Conservation (phyloP, 352 stramenopile species). For the Pythium phragmiticola region DNA sequence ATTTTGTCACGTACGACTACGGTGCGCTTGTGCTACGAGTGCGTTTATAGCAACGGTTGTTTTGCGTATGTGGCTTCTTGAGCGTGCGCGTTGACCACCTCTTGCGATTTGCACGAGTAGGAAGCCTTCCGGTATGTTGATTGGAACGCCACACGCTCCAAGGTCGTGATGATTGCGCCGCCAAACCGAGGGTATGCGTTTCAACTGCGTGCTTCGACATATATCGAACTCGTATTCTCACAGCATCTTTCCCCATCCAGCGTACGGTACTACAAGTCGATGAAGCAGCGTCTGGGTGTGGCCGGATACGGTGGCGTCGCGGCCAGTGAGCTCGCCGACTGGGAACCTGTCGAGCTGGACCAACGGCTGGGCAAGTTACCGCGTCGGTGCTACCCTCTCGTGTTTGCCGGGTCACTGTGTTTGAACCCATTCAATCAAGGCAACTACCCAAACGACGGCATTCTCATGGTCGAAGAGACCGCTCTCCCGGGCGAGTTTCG, state of each 20-base stretch:
- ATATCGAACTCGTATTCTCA: neutral
- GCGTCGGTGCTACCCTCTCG: slow-evolving; percentile 52
- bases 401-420: slow-evolving; percentile 62
- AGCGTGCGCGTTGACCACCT: neutral
- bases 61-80: neutral
- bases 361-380: slow-evolving; percentile 64
- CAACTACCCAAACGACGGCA: slow-evolving; percentile 70
- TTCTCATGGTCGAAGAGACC: slow-evolving; percentile 68
- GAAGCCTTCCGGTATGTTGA: slow-evolving; percentile 71
- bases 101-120: slow-evolving; percentile 22
- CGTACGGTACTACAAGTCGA: slow-evolving; percentile 57
- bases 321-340: slow-evolving; percentile 51
- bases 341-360: slow-evolving; percentile 43
- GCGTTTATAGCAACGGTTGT: neutral
- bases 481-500: slow-evolving; percentile 63
- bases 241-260: slow-evolving; percentile 23
- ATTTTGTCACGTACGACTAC: slow-evolving; percentile 78
- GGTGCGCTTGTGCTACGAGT: slow-evolving; percentile 62
- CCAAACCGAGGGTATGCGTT: slow-evolving; percentile 58
- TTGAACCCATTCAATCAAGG: slow-evolving; percentile 76
- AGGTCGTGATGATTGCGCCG: slow-evolving; percentile 71
- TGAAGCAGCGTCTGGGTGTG: slow-evolving; percentile 55
- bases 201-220: too few species aligned
- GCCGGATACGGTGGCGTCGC: slow-evolving; percentile 59
- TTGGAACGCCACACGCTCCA: slow-evolving; percentile 71